Base-by-base conservation (phyloP, 495 filamentous ascomycete genomes). In the Penicillium bialowiezense region DNA sequence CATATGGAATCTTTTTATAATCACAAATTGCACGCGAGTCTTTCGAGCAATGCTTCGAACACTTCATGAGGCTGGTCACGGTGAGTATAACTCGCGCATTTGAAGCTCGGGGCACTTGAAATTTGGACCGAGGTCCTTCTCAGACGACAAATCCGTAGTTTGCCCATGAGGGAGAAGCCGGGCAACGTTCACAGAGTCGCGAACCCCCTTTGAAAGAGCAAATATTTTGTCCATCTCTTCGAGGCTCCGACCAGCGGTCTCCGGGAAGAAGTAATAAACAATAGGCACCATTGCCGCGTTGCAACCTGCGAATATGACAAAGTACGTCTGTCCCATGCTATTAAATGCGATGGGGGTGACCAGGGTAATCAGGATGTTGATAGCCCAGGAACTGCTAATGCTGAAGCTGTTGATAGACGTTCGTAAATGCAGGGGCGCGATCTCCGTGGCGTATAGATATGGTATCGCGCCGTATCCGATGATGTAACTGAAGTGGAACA, bases 241-340 rank as follows among this genome's bases (percentile, higher is more conserved):
- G 3, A 80, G 67, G 5, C 64, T 68, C 15, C 76, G 73, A 3
- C 67, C 70, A 13, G 73, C 68, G 1, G 82, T 85, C 61, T 85
- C 83, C 3, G 80, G 82, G 57, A 78, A 83, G 32, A 73, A 50
- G 44, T 83, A 74, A 58, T 81, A 86, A 18, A 85, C 71, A 19
- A 80, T 64, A 1, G 79, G 79, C 0, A 84, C 68, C 63, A 86
- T 85, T 17, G 71, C 50, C 18, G 68, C 69, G 59, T 85, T 85
- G 59, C 83, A 77, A 10, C 75, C 70, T 5, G 61, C 59, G 29
- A 59, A 63, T 3, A 63, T 33, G 13, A 60, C 42, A 18, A 61
- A 63, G 41, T 52, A 63, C 31, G 40, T 42, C 38, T 58, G 58
- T 2, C 51, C 54, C 36, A 63, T 60, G 1, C 9, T 32, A 14